Base-by-base conservation (phyloP, 2,329 filamentous ascomycete species). In the Magnaporthiopsis poae region DNA sequence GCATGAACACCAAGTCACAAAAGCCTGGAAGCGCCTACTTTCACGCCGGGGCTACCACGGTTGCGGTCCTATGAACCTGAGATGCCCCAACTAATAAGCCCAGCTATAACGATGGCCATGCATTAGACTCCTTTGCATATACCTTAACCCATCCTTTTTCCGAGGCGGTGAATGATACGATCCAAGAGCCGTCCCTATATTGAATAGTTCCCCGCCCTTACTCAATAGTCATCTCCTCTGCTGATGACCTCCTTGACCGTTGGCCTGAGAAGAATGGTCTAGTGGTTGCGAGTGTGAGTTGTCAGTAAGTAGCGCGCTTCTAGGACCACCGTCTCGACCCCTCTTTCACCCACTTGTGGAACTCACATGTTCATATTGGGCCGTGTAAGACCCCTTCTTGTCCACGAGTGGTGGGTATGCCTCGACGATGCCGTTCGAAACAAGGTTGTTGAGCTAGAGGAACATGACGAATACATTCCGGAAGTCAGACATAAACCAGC, bases 321-420 rank as follows among this genome's bases (percentile, higher is more conserved):
- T n/a, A 15, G 21, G 7, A 25, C 18, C 35, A 5, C 4, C 29
- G 8, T 56, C 11, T 29, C 11, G n/a, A 29, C 7, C 25, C 25
- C 25, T 21, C 46, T 25, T 18, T 15, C n/a, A 27, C n/a, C 56
- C 13, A 29, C 31, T 31, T 31, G 31, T 11, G 46, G 27, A n/a
- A 86, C 90, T 84, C 80, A 96, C 92, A 80, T 97, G 93, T 82
- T 97, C 93, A 75, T 88, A 96, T 76, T 97, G 93, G 70, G 93
- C 94, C 33, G 92, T 96, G 77, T 96, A 96, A 33, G 91, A 96
- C 68, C 94, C 94, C 84, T 96, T 96, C 79, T 93, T 88, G 79
- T 97, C 93, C 71, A 90, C 88, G 72, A 97, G 81, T 36, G 93
- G 93, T 59, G 92, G 92, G 75, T 97, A 97, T 61, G 90, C 87